Evolutionary conservation across 257 asterid genomes (phyloP).

Genomic region (Nicotiana sylvestris): DNA sequence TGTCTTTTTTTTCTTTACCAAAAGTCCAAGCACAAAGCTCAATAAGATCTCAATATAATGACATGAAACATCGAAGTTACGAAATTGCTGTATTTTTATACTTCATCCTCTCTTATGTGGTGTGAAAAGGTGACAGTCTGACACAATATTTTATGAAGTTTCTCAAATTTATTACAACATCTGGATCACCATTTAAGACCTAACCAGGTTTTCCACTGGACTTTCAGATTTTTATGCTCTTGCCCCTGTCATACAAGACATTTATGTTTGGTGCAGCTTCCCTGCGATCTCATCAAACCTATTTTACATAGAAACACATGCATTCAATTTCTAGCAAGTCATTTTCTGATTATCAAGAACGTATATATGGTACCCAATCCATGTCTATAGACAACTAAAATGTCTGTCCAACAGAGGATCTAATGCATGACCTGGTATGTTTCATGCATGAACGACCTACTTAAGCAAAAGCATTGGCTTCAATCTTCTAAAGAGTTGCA

Average conservation of each 20-base stretch:
- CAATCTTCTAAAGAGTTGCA: neutral
- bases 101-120: neutral
- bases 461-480: neutral
- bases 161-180: neutral
- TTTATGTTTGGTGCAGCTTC: neutral
- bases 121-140: neutral
- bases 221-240: neutral
- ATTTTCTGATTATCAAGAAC: neutral
- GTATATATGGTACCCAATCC: neutral
- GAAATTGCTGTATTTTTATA: neutral
- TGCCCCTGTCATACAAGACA: neutral
- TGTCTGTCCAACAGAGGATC: neutral
- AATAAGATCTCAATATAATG: neutral
- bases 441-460: neutral
- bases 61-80: neutral
- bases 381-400: neutral
- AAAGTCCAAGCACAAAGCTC: neutral
- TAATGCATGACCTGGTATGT: neutral
- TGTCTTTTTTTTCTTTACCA: neutral
- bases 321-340: constrained; percentile 7
- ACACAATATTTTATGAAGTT: neutral
- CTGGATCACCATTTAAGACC: neutral
- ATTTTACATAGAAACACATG: neutral
- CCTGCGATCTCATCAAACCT: neutral
- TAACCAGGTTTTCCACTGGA: neutral